Conservation (phyloP, 139 green algal genomes). For the Choricystis sp. region DNA sequence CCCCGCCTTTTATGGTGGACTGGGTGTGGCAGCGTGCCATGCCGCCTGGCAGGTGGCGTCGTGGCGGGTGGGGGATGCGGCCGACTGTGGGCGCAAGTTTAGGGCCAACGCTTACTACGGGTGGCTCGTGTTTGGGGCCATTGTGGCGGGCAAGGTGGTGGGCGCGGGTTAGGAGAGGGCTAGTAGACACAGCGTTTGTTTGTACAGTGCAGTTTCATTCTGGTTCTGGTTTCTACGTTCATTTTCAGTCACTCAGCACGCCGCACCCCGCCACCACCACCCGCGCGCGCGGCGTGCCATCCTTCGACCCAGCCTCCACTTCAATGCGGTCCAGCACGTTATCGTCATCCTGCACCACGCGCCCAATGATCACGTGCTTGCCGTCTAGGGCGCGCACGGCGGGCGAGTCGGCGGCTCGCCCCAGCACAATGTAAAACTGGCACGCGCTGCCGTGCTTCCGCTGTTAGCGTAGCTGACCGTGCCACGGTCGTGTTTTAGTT, state of each 20-base stretch:
- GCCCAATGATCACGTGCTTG: slow-evolving; percentile 76
- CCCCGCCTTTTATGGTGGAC: neutral
- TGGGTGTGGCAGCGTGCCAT: slow-evolving; percentile 6
- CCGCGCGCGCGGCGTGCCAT: neutral
- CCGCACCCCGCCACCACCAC: neutral
- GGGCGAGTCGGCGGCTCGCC: slow-evolving; percentile 33
- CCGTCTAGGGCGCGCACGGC: no score
- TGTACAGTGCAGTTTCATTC: neutral
- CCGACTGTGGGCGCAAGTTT: neutral
- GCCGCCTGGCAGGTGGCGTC: slow-evolving; percentile 14
- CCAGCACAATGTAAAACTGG: slow-evolving; percentile 79
- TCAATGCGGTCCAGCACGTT: slow-evolving; percentile 53
- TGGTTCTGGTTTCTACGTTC: neutral
- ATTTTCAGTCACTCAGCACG: neutral
- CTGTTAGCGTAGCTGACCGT: slow-evolving; percentile 65
- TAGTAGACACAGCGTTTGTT: neutral
- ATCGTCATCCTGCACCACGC: slow-evolving; percentile 55
- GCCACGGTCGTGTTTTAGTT: slow-evolving; percentile 50
- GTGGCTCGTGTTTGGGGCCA: neutral
- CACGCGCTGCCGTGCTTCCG: slow-evolving; percentile 72
- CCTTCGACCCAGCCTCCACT: slow-evolving; percentile 5
- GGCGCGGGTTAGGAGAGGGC: neutral
- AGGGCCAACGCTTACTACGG: neutral
- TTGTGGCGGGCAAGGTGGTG: neutral
- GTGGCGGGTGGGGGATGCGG: slow-evolving; percentile 2